A percentile compares a stretch with the other conserved stretches of the same genome.
Conservation (phyloP, 345 rosid genomes). For the Populus tremula region DNA sequence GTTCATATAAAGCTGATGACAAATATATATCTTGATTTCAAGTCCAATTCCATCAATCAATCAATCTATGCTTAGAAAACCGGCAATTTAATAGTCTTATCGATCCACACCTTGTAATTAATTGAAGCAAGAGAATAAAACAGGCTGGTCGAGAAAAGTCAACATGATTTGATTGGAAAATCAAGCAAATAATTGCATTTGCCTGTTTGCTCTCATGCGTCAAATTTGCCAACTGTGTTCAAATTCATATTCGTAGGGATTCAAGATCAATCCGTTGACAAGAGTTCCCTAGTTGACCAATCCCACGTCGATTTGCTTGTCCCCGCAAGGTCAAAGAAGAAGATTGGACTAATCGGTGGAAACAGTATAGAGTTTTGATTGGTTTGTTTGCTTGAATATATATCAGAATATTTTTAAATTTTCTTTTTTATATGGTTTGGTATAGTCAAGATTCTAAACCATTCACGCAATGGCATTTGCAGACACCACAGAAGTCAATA, state of each 20-base stretch:
- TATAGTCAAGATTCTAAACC: constrained; percentile 1
- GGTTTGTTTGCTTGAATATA: too few species aligned
- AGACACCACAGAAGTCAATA: constrained; percentile 16
- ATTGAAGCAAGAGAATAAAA: not conserved
- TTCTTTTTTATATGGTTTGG: too few species aligned
- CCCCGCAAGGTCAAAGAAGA: not conserved
- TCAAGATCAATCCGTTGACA: not conserved
- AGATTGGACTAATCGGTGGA: not conserved
- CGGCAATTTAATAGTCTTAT: too few species aligned
- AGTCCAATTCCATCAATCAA: not conserved
- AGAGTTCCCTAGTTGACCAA: not conserved
- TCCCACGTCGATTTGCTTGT: not conserved
- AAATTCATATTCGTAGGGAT: not conserved
- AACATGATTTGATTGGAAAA: not conserved
- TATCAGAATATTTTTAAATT: too few species aligned
- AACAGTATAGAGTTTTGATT: too few species aligned
- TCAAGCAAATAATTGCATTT: not conserved
- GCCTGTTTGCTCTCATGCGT: not conserved
- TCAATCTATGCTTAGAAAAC: too few species aligned
- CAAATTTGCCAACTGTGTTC: constrained; percentile 15
- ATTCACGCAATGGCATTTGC: not conserved
- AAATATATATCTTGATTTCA: too few species aligned
- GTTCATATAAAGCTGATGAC: not conserved
- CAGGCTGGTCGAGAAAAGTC: not conserved
- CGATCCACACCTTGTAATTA: too few species aligned